A percentile compares a stretch with the other conserved stretches of the same genome.
Evolutionary conservation across 768 basidiomycete genomes (phyloP).

Genomic region (Hypholoma sublateritium): DNA sequence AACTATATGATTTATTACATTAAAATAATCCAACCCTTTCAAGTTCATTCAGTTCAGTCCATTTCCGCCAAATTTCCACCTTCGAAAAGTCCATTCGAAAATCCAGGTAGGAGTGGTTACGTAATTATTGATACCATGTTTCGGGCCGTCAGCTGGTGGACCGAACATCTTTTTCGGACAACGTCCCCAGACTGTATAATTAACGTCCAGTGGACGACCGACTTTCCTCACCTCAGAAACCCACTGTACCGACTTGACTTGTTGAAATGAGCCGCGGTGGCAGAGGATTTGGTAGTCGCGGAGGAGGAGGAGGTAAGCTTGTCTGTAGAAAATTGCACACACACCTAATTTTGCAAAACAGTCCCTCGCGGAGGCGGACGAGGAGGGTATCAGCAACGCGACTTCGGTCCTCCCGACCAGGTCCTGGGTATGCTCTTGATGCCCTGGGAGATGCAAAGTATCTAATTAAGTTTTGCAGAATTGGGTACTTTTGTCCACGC

Average conservation of each 20-base stretch:
- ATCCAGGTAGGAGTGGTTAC: neutral
- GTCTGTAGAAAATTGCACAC: neutral
- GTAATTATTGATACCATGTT: neutral
- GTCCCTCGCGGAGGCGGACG: slow-evolving; percentile 63
- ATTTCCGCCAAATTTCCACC: no score
- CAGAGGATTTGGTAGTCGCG: slow-evolving; percentile 57
- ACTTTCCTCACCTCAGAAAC: neutral
- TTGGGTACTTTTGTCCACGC: slow-evolving; percentile 92
- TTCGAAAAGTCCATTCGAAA: no score
- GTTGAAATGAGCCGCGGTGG: slow-evolving; percentile 42
- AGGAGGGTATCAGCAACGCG: slow-evolving; percentile 70
- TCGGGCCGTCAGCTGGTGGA: neutral
- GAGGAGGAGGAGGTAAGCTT: slow-evolving; percentile 52
- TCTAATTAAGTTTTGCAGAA: slow-evolving; percentile 47
- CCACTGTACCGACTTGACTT: neutral
- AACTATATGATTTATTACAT: neutral
- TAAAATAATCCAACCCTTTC: neutral
- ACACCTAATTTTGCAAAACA: slow-evolving; percentile 1
- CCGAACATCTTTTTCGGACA: neutral
- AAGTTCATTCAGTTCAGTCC: neutral
- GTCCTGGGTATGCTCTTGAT: slow-evolving; percentile 59
- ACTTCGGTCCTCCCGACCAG: slow-evolving; percentile 76
- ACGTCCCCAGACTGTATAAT: neutral
- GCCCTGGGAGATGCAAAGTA: slow-evolving; percentile 1
- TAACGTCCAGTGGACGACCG: neutral